Base-by-base conservation (phyloP, 129 eudicot genomes). In the Cynara cardunculus region DNA sequence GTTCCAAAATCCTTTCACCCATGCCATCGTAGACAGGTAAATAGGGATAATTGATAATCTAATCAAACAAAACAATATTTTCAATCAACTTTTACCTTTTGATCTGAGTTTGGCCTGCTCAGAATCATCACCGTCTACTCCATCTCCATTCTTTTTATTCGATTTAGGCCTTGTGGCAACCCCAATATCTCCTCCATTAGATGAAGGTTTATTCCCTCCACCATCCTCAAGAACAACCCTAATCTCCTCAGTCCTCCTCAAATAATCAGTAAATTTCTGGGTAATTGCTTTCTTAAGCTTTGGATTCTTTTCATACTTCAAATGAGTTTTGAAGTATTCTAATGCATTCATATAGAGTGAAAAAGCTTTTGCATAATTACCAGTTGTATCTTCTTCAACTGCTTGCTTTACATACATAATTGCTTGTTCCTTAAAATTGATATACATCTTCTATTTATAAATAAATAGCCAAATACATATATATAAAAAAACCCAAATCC, bases 211-310 rank as follows among this genome's bases (percentile, higher is more conserved):
- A 65, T 28, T 37, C 64, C 85, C 82, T 6, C 89, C 94, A 9
- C 90, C 90, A 34, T 82, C 91, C 64, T 90, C 94, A 3, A 88
- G 81, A 49, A 90, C 91, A 12, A 80, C 90, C 86, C 91, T 75
- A 69, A 90, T 90, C 83, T 90, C 94, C 87, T 90, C 94, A 5
- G 94, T 91, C 19, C 94, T 81, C 69, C 94, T 85, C 75, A 90
- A 82, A 82, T 90, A 90, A 69, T 90, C 94, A 0, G 94, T 90
- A 74, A 90, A 90, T 25, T 90, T 90, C 62, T 84, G 91, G 0
- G 91, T 90, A 35, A 90, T 90, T 3, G 94, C 91, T 32, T 90
- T 91, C 70, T 87, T 88, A 24, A 90, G 85, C 84, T 86, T 90
- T 0, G 94, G 94, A 59, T 90, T 90, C 77, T 90, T 90, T 74